Conservation (phyloP, 768 basidiomycete genomes). For the Amanita exitialis region DNA sequence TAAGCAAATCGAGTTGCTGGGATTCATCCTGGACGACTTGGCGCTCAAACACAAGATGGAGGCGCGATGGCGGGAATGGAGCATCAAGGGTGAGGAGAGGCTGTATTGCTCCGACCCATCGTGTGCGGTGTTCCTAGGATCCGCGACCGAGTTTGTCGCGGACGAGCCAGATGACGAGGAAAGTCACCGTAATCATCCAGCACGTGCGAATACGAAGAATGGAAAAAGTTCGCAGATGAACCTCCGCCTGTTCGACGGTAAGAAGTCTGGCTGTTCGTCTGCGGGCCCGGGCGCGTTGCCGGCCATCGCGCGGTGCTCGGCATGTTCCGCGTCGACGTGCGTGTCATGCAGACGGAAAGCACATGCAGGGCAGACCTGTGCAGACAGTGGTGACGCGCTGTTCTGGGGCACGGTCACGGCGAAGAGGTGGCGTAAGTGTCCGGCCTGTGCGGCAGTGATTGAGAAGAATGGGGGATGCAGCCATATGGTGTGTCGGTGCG, state of each 20-base stretch:
- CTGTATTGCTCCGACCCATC: not conserved
- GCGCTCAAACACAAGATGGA: not conserved
- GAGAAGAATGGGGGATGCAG: constrained; percentile 7
- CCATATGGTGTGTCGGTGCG: constrained; percentile 4
- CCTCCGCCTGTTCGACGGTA: not conserved
- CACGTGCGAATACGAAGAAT: too few species aligned
- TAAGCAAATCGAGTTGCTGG: not conserved
- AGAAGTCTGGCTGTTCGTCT: not conserved
- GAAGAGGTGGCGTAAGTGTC: constrained; percentile 3
- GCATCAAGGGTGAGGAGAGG: not conserved
- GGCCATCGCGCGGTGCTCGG: constrained; percentile 14
- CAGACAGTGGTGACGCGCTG: not conserved
- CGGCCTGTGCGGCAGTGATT: constrained; percentile 1
- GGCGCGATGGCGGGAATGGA: not conserved
- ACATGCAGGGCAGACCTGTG: not conserved
- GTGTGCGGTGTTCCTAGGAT: not conserved
- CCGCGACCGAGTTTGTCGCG: not conserved
- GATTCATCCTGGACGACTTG: not conserved
- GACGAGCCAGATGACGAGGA: not conserved
- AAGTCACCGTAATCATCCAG: too few species aligned
- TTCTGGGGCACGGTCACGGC: not conserved
- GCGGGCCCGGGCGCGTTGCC: not conserved
- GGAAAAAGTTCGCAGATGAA: not conserved
- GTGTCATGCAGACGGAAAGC: not conserved
- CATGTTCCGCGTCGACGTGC: constrained; percentile 1